A percentile compares a stretch with the other conserved stretches of the same genome.
Evolutionary conservation across 768 basidiomycete genomes (phyloP).

Genomic region (Trametopsis cervina): DNA sequence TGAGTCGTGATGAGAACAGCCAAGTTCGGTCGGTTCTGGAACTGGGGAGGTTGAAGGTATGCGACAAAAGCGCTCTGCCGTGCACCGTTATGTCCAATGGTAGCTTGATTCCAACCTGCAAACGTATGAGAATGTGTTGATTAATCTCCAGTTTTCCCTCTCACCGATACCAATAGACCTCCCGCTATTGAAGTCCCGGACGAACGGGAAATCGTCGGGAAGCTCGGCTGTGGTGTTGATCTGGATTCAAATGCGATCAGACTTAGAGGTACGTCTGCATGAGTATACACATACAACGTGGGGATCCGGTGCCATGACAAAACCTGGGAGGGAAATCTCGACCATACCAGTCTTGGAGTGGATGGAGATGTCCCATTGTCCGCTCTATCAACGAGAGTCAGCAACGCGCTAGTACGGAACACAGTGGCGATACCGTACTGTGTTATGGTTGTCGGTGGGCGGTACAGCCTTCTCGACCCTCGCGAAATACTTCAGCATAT

Average conservation of each 20-base stretch:
- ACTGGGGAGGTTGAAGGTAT: slow-evolving; percentile 12
- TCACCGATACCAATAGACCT: slow-evolving; percentile 12
- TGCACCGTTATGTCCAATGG: slow-evolving; percentile 6
- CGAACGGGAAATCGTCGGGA: slow-evolving; percentile 11
- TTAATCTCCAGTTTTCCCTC: not conserved
- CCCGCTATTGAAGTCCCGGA: slow-evolving; percentile 14
- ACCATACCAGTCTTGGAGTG: too few species aligned
- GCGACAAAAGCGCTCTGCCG: slow-evolving; percentile 15
- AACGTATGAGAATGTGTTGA: not conserved
- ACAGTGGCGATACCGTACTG: too few species aligned
- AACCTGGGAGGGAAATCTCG: slow-evolving; percentile 9
- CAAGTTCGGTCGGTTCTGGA: slow-evolving; percentile 15
- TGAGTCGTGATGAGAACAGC: slow-evolving; percentile 12
- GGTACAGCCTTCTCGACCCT: slow-evolving; percentile 21
- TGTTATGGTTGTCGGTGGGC: too few species aligned
- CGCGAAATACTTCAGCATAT: slow-evolving; percentile 25
- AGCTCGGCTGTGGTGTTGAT: slow-evolving; percentile 5
- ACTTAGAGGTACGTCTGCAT: too few species aligned
- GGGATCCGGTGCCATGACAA: slow-evolving; percentile 7
- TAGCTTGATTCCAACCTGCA: slow-evolving; percentile 12
- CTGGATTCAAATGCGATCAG: too few species aligned
- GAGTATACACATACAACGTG: too few species aligned
- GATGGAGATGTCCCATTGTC: too few species aligned
- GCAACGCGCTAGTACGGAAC: too few species aligned
- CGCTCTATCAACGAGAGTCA: too few species aligned